Evolutionary conservation across 2,329 filamentous ascomycete genomes (phyloP).

Genomic region (Balansia obtecta): DNA sequence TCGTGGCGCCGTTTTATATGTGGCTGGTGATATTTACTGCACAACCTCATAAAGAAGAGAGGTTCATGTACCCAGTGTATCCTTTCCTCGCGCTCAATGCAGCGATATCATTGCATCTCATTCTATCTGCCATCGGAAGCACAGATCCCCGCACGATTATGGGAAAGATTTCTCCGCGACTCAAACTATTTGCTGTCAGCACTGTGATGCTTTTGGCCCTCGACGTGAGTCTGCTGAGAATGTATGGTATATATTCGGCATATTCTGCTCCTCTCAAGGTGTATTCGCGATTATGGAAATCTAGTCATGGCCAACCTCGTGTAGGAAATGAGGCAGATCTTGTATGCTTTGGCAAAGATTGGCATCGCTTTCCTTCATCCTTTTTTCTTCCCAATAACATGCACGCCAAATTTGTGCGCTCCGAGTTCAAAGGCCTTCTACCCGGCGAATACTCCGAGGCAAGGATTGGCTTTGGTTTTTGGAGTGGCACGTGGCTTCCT

Average conservation of each 20-base stretch:
- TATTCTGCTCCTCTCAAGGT: conserved; percentile 71
- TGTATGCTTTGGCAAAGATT: conserved; percentile 90
- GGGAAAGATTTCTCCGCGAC: conserved; percentile 57
- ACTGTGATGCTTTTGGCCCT: conserved; percentile 50
- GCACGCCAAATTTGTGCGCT: conserved; percentile 79
- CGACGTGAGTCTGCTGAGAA: conserved; percentile 56
- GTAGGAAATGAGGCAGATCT: conserved; percentile 50
- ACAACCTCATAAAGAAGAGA: conserved; percentile 94
- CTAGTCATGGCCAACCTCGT: conserved; percentile 25
- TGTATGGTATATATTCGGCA: conserved; percentile 63
- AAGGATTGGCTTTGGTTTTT: conserved; percentile 54
- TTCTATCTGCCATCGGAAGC: conserved; percentile 63
- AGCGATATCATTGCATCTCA: conserved; percentile 68
- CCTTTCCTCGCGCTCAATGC: conserved; percentile 84
- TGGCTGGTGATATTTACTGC: conserved; percentile 86
- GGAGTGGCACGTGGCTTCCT: conserved; percentile 72
- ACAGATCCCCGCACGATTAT: conserved; percentile 52
- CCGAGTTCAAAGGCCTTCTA: conserved; percentile 77
- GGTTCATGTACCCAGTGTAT: conserved; percentile 97
- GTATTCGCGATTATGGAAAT: conserved; percentile 53
- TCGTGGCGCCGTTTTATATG: conserved; percentile 79
- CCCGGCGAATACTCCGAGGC: conserved; percentile 84
- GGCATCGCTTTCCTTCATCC: conserved; percentile 93
- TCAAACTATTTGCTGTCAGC: conserved; percentile 58
- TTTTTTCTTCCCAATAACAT: conserved; percentile 80